These are phyloP conservation scores for Colletotrichum cereale DNA, from an alignment of 2,329 filamentous ascomycete species.

Conservation along the genomic window DNA sequence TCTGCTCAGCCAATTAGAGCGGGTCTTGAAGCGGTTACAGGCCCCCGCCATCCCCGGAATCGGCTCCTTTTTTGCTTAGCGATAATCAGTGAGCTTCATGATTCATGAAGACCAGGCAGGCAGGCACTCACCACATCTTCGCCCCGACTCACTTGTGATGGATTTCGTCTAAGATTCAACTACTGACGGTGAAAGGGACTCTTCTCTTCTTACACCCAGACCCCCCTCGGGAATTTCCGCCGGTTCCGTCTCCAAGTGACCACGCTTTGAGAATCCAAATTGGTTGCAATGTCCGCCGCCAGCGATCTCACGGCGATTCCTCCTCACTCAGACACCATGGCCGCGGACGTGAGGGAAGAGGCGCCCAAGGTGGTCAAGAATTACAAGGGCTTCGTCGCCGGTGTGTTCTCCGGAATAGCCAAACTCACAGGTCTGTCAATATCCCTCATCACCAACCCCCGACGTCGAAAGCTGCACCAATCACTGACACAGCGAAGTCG, in stretches of 20 bases:
- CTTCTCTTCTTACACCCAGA: slow-evolving; percentile 2
- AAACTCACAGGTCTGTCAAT: slow-evolving; percentile 76
- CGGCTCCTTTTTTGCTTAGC: slow-evolving; percentile 36
- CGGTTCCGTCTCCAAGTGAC: slow-evolving; percentile 1
- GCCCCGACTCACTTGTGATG: slow-evolving; percentile 15
- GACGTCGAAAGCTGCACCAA: not conserved
- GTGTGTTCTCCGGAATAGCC: slow-evolving; percentile 93
- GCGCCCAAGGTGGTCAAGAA: slow-evolving; percentile 62
- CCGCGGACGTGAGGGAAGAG: slow-evolving; percentile 45
- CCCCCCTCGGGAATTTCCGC: not conserved
- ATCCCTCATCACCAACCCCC: too few relatives aligned
- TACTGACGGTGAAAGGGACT: not conserved
- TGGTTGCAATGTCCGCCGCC: slow-evolving; percentile 1
- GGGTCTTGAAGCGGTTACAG: slow-evolving; percentile 14
- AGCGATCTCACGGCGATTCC: slow-evolving; percentile 12
- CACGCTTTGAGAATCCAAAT: not conserved
- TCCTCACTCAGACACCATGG: slow-evolving; percentile 32
- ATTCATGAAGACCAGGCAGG: slow-evolving; percentile 31
- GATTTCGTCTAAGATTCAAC: slow-evolving; percentile 21
- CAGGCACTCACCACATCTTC: not conserved
- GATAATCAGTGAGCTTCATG: slow-evolving; percentile 37
- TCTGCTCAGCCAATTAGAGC: not conserved
- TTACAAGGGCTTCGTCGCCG: slow-evolving; percentile 97
- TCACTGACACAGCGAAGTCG: slow-evolving; percentile 56
- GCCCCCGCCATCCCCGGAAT: slow-evolving; percentile 29